Evolutionary conservation across 2,329 filamentous ascomycete species (phyloP), one percentile per base, ranked within the genome.

Genomic region (Calonectria honghensis): DNA sequence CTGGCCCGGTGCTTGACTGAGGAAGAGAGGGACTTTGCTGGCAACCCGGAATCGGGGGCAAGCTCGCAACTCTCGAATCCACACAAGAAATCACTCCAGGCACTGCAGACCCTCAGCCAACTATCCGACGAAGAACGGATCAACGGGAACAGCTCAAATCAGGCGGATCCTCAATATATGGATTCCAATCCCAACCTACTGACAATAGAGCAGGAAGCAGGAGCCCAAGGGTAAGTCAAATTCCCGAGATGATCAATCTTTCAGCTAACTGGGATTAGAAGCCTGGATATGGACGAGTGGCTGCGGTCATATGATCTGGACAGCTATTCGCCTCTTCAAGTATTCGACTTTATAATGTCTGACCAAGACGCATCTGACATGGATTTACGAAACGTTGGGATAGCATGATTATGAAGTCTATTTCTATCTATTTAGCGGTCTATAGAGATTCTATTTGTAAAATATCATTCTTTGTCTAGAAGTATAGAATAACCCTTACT

Each of bases 341-440:
- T 73, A 20, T 79, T 74, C 13, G 78, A 79, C 35, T 63, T 76
- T 16, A 75, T 79, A 20, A 78, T 75, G 74, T 70, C 77, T 4
- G 76, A 78, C 24, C 66, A 76, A 31, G 29, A 51, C 2, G 48
- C 63, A 10, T 51, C 10, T 81, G 37, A 37, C 6, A 24, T 68
- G 18, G 51, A 59, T 10, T 35, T 48, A 52, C 37, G 66, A 11
- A 59, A 41, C 41, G 61, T 68, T 14, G 88, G 88, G 1, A 90
- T 81, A 1, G 80, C 83, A 9, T 82, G 69, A 29, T 70, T 48
- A 37, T 57, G 68, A 37, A 57, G 31, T 51, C 20, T 54, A 51
- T 6, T 57, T 54, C 50, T 41, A 41, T 24, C 35, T 57, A n/a
- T 31, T n/a, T 10, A n/a, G 20, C 39, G 29, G 24, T 27, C n/a